Base-by-base conservation (phyloP, 768 basidiomycete species). In the Lactifluus pinguis region DNA sequence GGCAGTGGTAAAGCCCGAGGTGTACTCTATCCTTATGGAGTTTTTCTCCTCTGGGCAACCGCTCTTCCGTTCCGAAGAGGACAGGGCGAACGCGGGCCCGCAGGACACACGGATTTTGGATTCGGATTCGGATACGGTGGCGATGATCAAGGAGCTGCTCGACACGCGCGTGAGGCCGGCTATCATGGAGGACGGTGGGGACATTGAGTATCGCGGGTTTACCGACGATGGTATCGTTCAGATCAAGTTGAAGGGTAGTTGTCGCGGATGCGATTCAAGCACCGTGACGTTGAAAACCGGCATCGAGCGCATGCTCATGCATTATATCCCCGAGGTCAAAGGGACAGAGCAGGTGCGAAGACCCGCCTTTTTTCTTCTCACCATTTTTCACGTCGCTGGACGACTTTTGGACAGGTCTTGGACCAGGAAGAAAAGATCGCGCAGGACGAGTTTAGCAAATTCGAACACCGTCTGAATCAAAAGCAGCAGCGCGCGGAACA, bases 131-230 rank as follows among this genome's bases (percentile, higher is more conserved):
- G 97, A 98, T 72, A 91, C 92, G 3, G 92, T 99, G 3, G 97
- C 92, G 8, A 99, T 98, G 95, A 94, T 99, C 67, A 99, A 99
- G 72, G 97, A 99, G 71, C 72, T 98, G 42, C 76, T 99, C 53
- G 95, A 98, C 70, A 98, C 95, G 2, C 77, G 97, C 14, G 93
- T 99, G 17, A 77, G 97, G 57, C 97, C 97, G 6, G 91, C 94
- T 5, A 98, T 99, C 62, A 95, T 95, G 90, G 97, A 98, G 72
- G 95, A 99, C 59, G 97, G 97, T 0, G 97, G 97, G 2, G 97
- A 98, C 71, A 94, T 99, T 59, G 95, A 98, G 74, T 99, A 90
- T 71, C 82, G 87, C 39, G 94, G 92, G 3, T 95, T 98, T 68
- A 80, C 82, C 53, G 92, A 95, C 65, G 83, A 83, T 21, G 90